Evolutionary conservation across 2,329 filamentous ascomycete species (phyloP).

Genomic region (Alternaria conjuncta): DNA sequence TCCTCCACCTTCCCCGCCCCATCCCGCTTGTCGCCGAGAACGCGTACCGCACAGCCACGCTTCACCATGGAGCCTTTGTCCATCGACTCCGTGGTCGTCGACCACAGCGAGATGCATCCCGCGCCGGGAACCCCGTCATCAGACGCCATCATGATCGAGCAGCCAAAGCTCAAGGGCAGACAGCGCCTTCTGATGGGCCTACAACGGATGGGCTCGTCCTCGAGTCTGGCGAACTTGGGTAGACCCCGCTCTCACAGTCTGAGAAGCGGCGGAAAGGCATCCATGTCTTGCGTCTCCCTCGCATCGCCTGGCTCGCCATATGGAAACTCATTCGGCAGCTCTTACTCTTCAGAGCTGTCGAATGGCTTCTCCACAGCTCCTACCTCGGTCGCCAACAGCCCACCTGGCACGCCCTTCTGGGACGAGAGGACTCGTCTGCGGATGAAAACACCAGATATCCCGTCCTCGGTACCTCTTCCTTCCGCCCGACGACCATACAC

Average conservation of each 20-base stretch:
- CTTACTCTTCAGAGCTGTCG: conserved; percentile 63
- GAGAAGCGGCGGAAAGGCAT: conserved; percentile 66
- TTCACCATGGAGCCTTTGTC: conserved; percentile 46
- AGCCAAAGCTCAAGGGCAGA: conserved; percentile 69
- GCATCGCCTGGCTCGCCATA: conserved; percentile 59
- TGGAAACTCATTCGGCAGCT: conserved; percentile 60
- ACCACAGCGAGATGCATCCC: conserved; percentile 31
- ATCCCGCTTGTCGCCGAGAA: conserved; percentile 8
- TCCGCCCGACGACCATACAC: conserved; percentile 63
- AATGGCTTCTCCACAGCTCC: conserved; percentile 63
- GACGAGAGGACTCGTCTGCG: conserved; percentile 63
- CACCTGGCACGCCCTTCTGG: conserved; percentile 56
- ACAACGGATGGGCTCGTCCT: conserved; percentile 81
- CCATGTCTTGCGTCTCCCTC: conserved; percentile 70
- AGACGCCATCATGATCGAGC: conserved; percentile 39
- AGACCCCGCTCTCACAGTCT: conserved; percentile 72
- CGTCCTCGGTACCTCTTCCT: conserved; percentile 68
- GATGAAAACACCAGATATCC: conserved; percentile 59
- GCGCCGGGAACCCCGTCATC: conserved; percentile 24
- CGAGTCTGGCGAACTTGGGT: conserved; percentile 69
- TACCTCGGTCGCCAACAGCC: conserved; percentile 58
- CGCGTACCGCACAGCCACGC: conserved; percentile 7
- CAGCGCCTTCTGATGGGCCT: conserved; percentile 75
- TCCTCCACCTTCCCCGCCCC: conserved; percentile 17
- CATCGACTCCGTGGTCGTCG: conserved; percentile 47